Base-by-base conservation (phyloP, 2,329 filamentous ascomycete genomes). In the Trichophyton simii region DNA sequence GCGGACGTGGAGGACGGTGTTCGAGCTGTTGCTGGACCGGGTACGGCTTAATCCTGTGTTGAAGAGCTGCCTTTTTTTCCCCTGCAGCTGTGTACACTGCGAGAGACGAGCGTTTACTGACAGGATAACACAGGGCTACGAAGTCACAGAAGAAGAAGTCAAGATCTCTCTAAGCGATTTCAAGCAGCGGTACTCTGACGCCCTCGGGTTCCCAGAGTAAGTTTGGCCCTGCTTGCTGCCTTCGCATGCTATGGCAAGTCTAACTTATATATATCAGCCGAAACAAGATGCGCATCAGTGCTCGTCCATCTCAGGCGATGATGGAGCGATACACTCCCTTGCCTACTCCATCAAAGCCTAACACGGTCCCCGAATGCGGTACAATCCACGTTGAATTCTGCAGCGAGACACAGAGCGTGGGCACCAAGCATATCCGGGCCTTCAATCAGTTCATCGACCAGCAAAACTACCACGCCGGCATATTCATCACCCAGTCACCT, bases 341-440 rank as follows among this genome's bases (percentile, higher is more conserved):
- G 5, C 79, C 86, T 69, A 88, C 86, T 64, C 78, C 83, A 66
- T 77, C 79, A 67, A 86, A 89, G 72, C 87, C 87, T 52, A 81
- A 87, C 69, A 88, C 87, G 42, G 59, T 60, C 44, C 78, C 79
- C 59, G 58, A 59, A 22, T 88, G 91, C 73, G 94, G 94, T 71
- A 88, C 85, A 61, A 87, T 99, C 78, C 96, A 89, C 83, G 83
- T 97, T 69, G 91, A 97, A 77, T 99, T 99, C 80, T 87, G 89
- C 71, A 78, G 82, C 66, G 89, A 95, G 67, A 78, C 85, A 65
- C 83, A 82, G 61, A 72, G 70, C 36, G 87, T 97, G 63, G 94
- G 94, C 67, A 89, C 96, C 71, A 91, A 91, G 77, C 89, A 96
- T 74, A 88, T 97, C 76, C 91, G 92, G 74, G 80, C 83, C 62